Base-by-base conservation (phyloP, 192 early-diverging fungal species). In the Dissophora ornata region DNA sequence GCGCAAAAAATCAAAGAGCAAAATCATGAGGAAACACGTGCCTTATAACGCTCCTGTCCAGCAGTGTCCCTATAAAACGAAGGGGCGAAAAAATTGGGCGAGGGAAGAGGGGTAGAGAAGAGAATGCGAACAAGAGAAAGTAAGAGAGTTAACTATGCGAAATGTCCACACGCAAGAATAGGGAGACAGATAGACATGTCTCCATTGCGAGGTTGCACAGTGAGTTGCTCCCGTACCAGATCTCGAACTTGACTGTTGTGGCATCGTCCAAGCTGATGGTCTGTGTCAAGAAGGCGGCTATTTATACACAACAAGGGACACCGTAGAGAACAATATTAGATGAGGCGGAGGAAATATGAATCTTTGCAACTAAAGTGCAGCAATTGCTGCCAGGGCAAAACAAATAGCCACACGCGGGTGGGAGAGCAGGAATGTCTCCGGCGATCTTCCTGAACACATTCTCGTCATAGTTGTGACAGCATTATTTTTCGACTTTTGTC, bases 171-270 rank as follows among this genome's bases (percentile, higher is more conserved):
- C 36, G 7, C 36, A 38, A 9, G 44, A 45, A 16, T 13, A 38
- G 36, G 36, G 36, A 38, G 36, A 38, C n/a, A n/a, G n/a, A n/a
- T n/a, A n/a, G n/a, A n/a, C n/a, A n/a, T n/a, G n/a, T n/a, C n/a
- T n/a, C n/a, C n/a, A n/a, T n/a, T n/a, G n/a, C n/a, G n/a, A n/a
- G n/a, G n/a, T n/a, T n/a, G 41, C 38, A 28, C 36, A 44, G 25
- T 10, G 38, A 13, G 13, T 38, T 13, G 25, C 45, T 4, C 15
- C 26, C 69, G 15, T 85, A 86, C 93, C 94, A 96, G 73, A 96
- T 96, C 79, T 96, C 95, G 85, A 95, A 96, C 80, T 96, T 96
- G 69, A 96, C 87, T n/a, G 85, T 94, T 19, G 87, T 92, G 40
- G 90, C 91, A 75, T 96, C 94, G 62, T 95, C 93, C 49, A 96